phyloP scores from a whole-genome alignment of 257 asterid species.

The Mitragyna speciosa region DNA sequence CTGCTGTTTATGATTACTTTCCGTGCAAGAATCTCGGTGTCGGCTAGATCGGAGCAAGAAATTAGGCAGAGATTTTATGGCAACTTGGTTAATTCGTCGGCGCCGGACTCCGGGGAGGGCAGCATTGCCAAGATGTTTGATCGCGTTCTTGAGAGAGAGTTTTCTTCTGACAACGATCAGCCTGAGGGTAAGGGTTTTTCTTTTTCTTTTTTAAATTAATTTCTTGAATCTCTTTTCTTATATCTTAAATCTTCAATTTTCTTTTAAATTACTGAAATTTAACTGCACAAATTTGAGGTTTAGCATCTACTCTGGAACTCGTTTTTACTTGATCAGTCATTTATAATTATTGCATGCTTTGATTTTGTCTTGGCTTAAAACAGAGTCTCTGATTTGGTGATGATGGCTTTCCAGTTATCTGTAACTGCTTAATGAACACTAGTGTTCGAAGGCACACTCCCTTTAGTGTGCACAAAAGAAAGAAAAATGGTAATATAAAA shows the following conservation, averaged over 20 bases:
- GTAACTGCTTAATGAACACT: no score
- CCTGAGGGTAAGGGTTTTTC: constrained; percentile 56
- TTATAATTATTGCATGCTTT: no score
- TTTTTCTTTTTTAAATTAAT: no score
- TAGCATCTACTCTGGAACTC: no score
- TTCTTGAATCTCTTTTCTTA: background rate
- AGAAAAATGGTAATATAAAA: no score
- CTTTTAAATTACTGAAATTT: background rate
- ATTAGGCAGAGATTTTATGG: constrained; percentile 84
- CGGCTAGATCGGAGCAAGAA: constrained; percentile 75
- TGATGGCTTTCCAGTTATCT: no score
- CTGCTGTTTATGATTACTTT: constrained; percentile 26
- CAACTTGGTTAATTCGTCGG: constrained; percentile 64
- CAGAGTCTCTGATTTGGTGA: no score
- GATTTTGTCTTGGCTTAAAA: no score
- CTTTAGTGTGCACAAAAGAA: no score
- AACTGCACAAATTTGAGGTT: background rate
- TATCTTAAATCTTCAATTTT: background rate
- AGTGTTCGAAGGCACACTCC: no score
- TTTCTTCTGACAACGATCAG: constrained; percentile 82
- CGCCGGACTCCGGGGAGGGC: constrained; percentile 60
- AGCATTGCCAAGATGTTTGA: constrained; percentile 90
- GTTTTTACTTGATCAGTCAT: background rate
- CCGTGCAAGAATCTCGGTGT: constrained; percentile 30
- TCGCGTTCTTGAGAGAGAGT: constrained; percentile 93